Conservation (phyloP, 2,329 filamentous ascomycete species). For the Arachnopeziza araneosa region DNA sequence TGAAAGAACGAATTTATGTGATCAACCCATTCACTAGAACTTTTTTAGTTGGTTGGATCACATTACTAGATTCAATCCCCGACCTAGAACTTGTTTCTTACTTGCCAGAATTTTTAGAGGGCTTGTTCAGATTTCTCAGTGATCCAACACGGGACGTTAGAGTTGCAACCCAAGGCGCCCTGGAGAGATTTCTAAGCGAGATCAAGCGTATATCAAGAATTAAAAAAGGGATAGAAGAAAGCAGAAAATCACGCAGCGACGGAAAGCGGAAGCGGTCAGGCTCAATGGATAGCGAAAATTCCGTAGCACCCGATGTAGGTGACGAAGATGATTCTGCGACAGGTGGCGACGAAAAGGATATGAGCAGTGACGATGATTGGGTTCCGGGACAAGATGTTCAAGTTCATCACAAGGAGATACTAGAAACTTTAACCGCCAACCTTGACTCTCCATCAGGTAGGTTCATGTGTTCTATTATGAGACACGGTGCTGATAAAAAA, state of each 20-base stretch:
- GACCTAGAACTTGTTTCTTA: constrained; percentile 92
- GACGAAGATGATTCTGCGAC: constrained; percentile 55
- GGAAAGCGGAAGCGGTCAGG: constrained; percentile 64
- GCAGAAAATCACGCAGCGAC: constrained; percentile 58
- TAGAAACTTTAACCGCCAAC: constrained; percentile 87
- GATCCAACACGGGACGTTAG: constrained; percentile 93
- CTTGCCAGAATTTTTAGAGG: constrained; percentile 84
- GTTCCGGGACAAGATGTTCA: constrained; percentile 95
- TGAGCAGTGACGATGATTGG: constrained; percentile 83
- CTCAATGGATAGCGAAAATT: constrained; percentile 60
- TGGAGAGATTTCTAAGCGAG: constrained; percentile 87
- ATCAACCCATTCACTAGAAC: constrained; percentile 92
- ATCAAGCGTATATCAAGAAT: constrained; percentile 92
- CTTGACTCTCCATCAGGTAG: constrained; percentile 75
- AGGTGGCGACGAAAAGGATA: constrained; percentile 50
- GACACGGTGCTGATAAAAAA: constrained; percentile 9
- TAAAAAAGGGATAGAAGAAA: constrained; percentile 88
- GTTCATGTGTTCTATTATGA: constrained; percentile 13
- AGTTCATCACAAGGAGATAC: constrained; percentile 84
- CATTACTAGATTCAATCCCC: constrained; percentile 88
- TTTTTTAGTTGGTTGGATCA: constrained; percentile 95
- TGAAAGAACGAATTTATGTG: constrained; percentile 91
- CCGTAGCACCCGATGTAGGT: constrained; percentile 48
- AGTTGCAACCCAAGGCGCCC: constrained; percentile 78
- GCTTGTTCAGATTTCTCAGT: constrained; percentile 84